A percentile compares a stretch with the other conserved stretches of the same genome.
Conservation (phyloP, 306 rosid genomes). For the Fragaria iinumae region DNA sequence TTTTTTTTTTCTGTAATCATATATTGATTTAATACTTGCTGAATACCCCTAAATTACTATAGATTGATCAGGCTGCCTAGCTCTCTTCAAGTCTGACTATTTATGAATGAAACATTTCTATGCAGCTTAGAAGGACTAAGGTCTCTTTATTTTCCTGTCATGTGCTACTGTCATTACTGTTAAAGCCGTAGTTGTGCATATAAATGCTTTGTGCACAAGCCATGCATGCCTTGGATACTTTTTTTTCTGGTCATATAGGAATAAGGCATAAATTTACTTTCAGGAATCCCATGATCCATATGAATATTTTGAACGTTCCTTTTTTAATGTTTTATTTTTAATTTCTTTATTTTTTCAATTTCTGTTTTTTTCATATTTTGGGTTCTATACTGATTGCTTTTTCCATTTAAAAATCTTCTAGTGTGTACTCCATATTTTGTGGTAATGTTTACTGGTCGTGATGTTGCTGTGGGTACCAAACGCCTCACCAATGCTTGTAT, state of each 20-base stretch:
- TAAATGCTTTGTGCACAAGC: slow-evolving; percentile 10
- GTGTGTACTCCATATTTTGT: slow-evolving; percentile 86
- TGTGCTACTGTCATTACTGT: not conserved
- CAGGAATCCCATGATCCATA: slow-evolving; percentile 4
- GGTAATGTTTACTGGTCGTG: slow-evolving; percentile 76
- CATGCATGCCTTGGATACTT: not conserved
- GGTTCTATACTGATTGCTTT: slow-evolving; percentile 1
- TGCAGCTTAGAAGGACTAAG: not conserved
- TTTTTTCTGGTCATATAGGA: not conserved
- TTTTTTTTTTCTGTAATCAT: not conserved
- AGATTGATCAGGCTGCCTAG: not conserved
- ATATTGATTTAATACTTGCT: slow-evolving; percentile 3
- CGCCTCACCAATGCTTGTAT: slow-evolving; percentile 59
- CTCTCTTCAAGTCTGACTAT: not conserved
- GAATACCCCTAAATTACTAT: not conserved
- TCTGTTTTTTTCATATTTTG: not conserved
- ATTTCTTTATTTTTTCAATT: not conserved
- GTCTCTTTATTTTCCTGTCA: not conserved
- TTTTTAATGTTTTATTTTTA: not conserved
- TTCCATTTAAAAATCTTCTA: slow-evolving; percentile 30
- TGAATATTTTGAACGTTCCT: slow-evolving; percentile 8
- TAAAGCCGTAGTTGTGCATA: slow-evolving; percentile 3
- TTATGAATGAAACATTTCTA: not conserved
- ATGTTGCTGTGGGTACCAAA: slow-evolving; percentile 46
- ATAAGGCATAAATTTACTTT: slow-evolving; percentile 17